A percentile compares a stretch with the other conserved stretches of the same genome.
These are phyloP conservation scores for Phaeosphaeria sp. DNA, from an alignment of 2,329 filamentous ascomycete species.

Conservation along the genomic window DNA sequence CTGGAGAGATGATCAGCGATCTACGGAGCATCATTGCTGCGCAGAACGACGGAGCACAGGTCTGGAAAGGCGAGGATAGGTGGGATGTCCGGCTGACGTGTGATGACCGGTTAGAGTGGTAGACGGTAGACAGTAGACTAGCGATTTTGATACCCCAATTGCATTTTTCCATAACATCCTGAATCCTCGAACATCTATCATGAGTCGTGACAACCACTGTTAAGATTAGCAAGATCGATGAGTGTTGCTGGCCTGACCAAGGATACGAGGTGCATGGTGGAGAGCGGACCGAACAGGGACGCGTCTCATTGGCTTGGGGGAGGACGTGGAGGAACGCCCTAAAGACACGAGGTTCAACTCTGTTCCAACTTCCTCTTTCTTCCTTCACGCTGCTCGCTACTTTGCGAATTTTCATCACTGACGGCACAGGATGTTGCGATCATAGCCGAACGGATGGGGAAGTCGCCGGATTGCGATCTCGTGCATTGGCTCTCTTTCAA, in stretches of 20 bases:
- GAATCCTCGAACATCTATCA: not conserved
- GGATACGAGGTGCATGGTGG: not conserved
- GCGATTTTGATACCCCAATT: slow-evolving; percentile 30
- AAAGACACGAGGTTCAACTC: not conserved
- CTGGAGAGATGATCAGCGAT: slow-evolving; percentile 42
- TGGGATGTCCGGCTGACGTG: slow-evolving; percentile 40
- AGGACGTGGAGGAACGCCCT: not conserved
- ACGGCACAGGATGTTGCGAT: not conserved
- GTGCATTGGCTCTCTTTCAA: not conserved
- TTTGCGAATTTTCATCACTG: not conserved
- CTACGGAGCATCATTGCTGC: slow-evolving; percentile 39
- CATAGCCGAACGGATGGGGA: not conserved
- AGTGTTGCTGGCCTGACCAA: not conserved
- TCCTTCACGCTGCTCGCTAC: not conserved
- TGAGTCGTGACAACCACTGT: not conserved
- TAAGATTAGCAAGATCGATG: not conserved
- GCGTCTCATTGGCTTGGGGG: slow-evolving; percentile 1
- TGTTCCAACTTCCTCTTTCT: not conserved
- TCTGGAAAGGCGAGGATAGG: slow-evolving; percentile 42
- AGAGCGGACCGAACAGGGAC: not conserved
- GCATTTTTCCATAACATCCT: not conserved
- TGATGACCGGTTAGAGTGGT: slow-evolving; percentile 43
- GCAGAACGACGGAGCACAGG: slow-evolving; percentile 37
- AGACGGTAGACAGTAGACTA: slow-evolving; percentile 10
- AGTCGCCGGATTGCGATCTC: not conserved